These are phyloP conservation scores for Gossypium schwendimanii DNA, from an alignment of 441 rosid species.

Conservation along the genomic window DNA sequence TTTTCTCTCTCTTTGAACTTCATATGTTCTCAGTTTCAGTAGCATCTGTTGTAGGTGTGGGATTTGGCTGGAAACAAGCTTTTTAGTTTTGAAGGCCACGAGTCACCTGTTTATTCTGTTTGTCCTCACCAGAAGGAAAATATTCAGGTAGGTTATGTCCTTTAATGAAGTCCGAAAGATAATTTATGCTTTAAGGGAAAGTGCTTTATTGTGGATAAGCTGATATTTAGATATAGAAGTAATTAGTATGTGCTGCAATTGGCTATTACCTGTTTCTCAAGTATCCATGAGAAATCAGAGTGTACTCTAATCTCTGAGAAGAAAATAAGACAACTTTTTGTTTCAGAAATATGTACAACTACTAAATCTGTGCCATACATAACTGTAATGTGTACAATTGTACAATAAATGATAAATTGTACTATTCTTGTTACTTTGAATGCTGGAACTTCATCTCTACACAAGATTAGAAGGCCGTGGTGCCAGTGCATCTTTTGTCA, in stretches of 20 bases:
- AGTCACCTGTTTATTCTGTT: slow-evolving; percentile 33
- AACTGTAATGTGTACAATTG: neutral
- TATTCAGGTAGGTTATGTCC: slow-evolving; percentile 26
- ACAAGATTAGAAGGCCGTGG: neutral
- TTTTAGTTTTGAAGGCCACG: slow-evolving; percentile 37
- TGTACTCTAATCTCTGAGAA: neutral
- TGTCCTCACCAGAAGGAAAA: slow-evolving; percentile 43
- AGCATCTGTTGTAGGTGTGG: slow-evolving; percentile 28
- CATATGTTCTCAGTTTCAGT: neutral
- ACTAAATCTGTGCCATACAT: neutral
- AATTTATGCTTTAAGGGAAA: neutral
- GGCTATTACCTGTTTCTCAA: neutral
- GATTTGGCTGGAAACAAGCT: slow-evolving; percentile 30
- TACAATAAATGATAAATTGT: neutral
- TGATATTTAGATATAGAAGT: neutral
- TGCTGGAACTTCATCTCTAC: neutral
- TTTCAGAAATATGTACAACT: neutral
- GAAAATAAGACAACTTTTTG: neutral
- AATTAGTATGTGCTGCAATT: neutral
- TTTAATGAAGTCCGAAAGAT: neutral
- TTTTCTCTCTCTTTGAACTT: neutral
- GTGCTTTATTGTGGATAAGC: neutral
- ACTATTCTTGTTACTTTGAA: neutral
- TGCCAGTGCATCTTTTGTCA: neutral
- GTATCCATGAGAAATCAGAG: neutral